Evolutionary conservation across 1,139 yeast species (phyloP).

Genomic region (Protomyces pachydermus): DNA sequence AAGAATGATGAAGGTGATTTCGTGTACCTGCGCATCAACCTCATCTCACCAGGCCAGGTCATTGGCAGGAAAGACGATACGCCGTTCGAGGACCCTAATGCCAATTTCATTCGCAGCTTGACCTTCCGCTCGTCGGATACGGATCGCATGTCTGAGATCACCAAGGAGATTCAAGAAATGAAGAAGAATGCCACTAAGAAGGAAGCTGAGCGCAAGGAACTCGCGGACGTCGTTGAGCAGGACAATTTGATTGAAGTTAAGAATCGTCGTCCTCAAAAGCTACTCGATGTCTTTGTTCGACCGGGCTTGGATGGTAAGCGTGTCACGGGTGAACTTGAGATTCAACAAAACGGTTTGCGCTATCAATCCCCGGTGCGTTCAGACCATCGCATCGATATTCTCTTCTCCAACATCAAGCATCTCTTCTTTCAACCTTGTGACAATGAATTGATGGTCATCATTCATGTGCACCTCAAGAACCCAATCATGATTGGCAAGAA

Average conservation of each 20-base stretch:
- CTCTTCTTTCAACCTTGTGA: conserved; percentile 93
- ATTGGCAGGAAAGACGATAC: conserved; percentile 67
- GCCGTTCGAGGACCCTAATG: conserved; percentile 88
- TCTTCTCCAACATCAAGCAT: conserved; percentile 87
- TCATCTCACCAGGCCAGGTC: conserved; percentile 84
- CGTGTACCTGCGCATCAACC: conserved; percentile 82
- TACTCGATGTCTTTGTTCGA: conserved; percentile 84
- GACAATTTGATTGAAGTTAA: conserved; percentile 78
- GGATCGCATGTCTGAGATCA: conserved; percentile 86
- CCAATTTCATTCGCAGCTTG: conserved; percentile 78
- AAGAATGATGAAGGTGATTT: conserved; percentile 95
- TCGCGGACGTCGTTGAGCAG: conserved; percentile 93
- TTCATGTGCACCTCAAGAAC: conserved; percentile 85
- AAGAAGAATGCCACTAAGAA: conserved; percentile 88
- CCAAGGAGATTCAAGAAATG: conserved; percentile 84
- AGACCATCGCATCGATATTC: conserved; percentile 81
- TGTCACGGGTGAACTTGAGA: conserved; percentile 82
- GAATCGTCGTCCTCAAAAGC: conserved; percentile 70
- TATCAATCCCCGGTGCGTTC: conserved; percentile 74
- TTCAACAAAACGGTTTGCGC: conserved; percentile 93
- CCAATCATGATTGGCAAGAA: conserved; percentile 95
- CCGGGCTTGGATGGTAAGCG: conserved; percentile 97
- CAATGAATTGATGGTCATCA: conserved; percentile 85
- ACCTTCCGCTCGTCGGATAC: conserved; percentile 87
- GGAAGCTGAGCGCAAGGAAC: conserved; percentile 82